Evolutionary conservation across 2,329 filamentous ascomycete genomes (phyloP), one percentile per base, ranked within the genome.

Genomic region (Sporothrix dimorphospora): DNA sequence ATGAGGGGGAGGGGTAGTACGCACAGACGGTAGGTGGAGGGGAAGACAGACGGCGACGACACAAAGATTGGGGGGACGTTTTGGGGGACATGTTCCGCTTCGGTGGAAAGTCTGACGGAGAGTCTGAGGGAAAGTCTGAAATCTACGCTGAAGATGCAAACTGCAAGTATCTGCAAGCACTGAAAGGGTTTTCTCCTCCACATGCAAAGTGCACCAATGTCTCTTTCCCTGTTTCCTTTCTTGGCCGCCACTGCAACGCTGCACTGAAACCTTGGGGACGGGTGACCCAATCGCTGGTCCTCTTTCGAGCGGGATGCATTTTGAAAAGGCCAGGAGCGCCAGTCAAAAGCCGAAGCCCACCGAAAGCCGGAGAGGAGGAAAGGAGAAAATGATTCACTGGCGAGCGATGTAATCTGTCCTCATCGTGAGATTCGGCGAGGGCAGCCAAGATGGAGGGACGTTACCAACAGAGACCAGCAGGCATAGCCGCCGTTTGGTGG

Each of bases 231-330:
- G 30, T 34, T 68, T 68, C 49, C 49, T 55, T 55, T 69, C 49
- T 55, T 69, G 66, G 49, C 51, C 24, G 5, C 16, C 38, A 47
- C 51, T 69, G 67, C 67, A 69, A 69, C 67, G 51, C 67, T 69
- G 67, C 67, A 59, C 53, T 69, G 67, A 69, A 59, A 69, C 67
- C 47, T 59, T 55, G 49, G 49, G n/a, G 53, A 38, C 49, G 42
- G 53, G 51, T 59, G 53, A 69, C 51, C 47, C 40, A 69, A 69
- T 69, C n/a, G 40, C 67, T 5, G 14, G 14, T 24, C 51, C 14
- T 24, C n/a, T 45, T 45, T 57, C 19, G 55, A n/a, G 55, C 53
- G n/a, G 14, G 53, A 67, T 5, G 30, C 45, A n/a, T 66, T 66
- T 65, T 2, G n/a, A 21, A 47, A 21, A 49, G 16, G 24, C 24